A percentile compares a stretch with the other conserved stretches of the same genome.
These are phyloP conservation scores for Venturia effusa DNA, from an alignment of 2,329 filamentous ascomycete species.

Conservation along the genomic window DNA sequence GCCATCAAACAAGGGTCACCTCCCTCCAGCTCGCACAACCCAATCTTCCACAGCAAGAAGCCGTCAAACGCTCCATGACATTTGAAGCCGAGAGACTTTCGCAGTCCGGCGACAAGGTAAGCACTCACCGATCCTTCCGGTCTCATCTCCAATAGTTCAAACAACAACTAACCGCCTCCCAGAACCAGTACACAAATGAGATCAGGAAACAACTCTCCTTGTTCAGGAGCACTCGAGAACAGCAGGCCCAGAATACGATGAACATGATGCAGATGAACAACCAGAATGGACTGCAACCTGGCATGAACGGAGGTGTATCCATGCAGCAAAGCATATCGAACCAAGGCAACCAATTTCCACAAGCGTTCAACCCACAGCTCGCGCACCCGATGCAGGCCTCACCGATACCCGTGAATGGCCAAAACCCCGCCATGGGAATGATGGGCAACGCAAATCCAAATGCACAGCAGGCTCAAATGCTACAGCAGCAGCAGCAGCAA, in stretches of 20 bases:
- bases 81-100: neutral
- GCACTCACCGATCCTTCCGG: neutral
- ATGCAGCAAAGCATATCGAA: constrained; percentile 26
- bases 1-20: constrained; percentile 2
- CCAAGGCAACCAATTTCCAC: constrained; percentile 29
- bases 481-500: constrained; percentile 21
- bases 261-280: constrained; percentile 4
- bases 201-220: constrained; percentile 1
- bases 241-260: neutral
- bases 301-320: constrained; percentile 22
- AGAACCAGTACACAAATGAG: constrained; percentile 1
- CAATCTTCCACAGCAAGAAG: neutral
- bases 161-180: neutral
- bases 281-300: constrained; percentile 15
- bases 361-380: constrained; percentile 37
- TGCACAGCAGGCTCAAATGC: constrained; percentile 20
- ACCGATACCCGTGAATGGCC: constrained; percentile 31
- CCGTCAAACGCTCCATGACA: constrained; percentile 1
- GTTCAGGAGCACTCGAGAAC: neutral
- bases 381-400: constrained; percentile 41
- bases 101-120: constrained; percentile 1
- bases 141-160: too few relatives aligned
- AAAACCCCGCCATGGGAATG: constrained; percentile 19
- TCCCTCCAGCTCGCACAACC: constrained; percentile 4
- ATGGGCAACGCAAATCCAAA: constrained; percentile 3